Percentiles rank a stretch among this genome's conserved stretches.
Evolutionary conservation across 192 early-diverging fungal genomes (phyloP).

Genomic region (Coemansia reversa): DNA sequence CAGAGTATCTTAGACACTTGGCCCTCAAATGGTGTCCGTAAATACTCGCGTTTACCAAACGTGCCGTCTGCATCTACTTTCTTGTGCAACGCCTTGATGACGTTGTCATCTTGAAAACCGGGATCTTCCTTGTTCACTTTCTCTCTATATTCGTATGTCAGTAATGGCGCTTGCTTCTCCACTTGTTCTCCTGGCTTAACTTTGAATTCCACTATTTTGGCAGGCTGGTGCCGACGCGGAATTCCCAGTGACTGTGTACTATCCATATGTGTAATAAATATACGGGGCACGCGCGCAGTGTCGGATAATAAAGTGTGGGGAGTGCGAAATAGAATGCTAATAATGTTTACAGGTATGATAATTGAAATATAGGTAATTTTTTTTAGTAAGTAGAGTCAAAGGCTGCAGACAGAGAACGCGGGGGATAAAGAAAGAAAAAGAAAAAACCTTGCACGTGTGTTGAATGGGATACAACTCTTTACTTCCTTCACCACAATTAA

Average conservation of each 20-base stretch:
- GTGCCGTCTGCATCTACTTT: conserved; percentile 24
- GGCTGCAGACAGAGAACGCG: no score
- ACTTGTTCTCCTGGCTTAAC: conserved; percentile 19
- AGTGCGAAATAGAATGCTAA: no score
- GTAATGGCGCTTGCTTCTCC: conserved; percentile 34
- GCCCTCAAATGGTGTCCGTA: conserved; percentile 46
- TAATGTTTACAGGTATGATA: no score
- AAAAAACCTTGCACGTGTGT: no score
- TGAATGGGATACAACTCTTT: no score
- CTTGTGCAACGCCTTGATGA: conserved; percentile 34
- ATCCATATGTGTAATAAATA: conserved; percentile 26
- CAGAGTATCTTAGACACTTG: conserved; percentile 13
- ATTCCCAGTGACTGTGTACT: conserved; percentile 28
- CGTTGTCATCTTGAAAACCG: conserved; percentile 3
- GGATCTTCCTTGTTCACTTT: conserved; percentile 12
- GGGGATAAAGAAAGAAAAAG: no score
- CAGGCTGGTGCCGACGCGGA: conserved; percentile 43
- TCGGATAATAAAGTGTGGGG: no score
- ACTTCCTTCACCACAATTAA: no score
- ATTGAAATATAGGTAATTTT: no score
- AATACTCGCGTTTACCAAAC: conserved; percentile 35
- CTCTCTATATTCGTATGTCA: conserved; percentile 43
- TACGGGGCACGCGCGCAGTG: no score
- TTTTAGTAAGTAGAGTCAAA: no score
- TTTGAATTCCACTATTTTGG: conserved; percentile 44